A percentile compares a stretch with the other conserved stretches of the same genome.
Evolutionary conservation across 78 protist species (phyloP).

Genomic region (Dictyostelium citrinum): DNA sequence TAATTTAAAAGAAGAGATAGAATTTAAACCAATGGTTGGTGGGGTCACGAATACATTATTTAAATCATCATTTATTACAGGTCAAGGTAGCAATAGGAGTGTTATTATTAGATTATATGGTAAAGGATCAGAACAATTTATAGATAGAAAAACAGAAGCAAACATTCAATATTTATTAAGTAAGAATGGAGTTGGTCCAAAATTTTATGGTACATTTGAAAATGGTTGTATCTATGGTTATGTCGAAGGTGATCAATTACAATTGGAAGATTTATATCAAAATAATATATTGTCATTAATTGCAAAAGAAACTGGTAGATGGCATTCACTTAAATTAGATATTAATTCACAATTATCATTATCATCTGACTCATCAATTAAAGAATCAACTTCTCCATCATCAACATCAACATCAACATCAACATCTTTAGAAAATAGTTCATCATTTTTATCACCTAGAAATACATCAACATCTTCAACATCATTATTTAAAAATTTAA

Average conservation of each 20-base stretch:
- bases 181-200: slow-evolving; percentile 81
- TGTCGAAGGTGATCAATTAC: slow-evolving; percentile 65
- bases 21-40: slow-evolving; percentile 69
- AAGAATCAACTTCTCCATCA: not conserved
- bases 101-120: slow-evolving; percentile 74
- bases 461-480: not conserved
- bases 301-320: slow-evolving; percentile 28
- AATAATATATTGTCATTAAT: slow-evolving; percentile 15
- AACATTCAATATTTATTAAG: slow-evolving; percentile 55
- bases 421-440: too few relatives aligned
- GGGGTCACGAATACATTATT: slow-evolving; percentile 70
- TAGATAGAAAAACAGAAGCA: slow-evolving; percentile 66
- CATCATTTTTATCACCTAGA: not conserved
- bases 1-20: slow-evolving; percentile 25
- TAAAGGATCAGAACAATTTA: slow-evolving; percentile 54
- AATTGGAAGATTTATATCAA: slow-evolving; percentile 36
- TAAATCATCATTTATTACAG: slow-evolving; percentile 27
- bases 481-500: slow-evolving; percentile 29
- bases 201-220: slow-evolving; percentile 77
- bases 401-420: not conserved
- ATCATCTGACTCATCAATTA: not conserved
- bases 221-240: slow-evolving; percentile 81
- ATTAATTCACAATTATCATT: not conserved
- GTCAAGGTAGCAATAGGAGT: slow-evolving; percentile 21
- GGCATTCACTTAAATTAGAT: slow-evolving; percentile 52